A percentile compares a stretch with the other conserved stretches of the same genome.
phyloP scores from a whole-genome alignment of 192 early-diverging fungal species.

The Backusella sp. region DNA sequence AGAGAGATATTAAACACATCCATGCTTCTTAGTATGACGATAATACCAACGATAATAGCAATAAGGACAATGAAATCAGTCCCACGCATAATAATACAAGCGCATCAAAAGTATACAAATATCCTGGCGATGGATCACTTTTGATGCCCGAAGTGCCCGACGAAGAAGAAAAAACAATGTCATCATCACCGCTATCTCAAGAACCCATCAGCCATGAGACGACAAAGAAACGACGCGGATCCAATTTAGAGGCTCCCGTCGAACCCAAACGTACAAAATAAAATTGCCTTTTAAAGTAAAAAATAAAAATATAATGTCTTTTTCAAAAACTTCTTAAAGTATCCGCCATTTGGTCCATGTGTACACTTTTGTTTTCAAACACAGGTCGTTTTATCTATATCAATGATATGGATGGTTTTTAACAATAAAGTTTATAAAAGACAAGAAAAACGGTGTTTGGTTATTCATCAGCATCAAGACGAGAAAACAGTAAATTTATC shows the following conservation, averaged over 20 bases:
- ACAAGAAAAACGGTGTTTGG: no score
- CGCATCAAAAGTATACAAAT: slow-evolving; percentile 35
- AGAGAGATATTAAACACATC: not conserved
- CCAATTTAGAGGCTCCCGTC: not conserved
- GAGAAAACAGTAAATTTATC: no score
- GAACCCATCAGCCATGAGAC: not conserved
- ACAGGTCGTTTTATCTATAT: no score
- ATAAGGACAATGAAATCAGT: not conserved
- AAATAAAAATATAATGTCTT: not conserved
- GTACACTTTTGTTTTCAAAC: no score
- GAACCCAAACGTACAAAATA: slow-evolving; percentile 14
- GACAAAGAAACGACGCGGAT: not conserved
- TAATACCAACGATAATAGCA: slow-evolving; percentile 14
- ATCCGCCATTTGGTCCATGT: no score
- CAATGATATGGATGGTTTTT: no score
- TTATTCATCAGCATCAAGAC: no score
- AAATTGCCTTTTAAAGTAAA: not conserved
- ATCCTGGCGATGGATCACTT: slow-evolving; percentile 48
- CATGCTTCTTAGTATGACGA: slow-evolving; percentile 13
- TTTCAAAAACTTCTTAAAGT: no score
- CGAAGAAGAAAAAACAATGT: slow-evolving; percentile 29
- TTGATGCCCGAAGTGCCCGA: slow-evolving; percentile 54
- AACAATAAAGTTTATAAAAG: no score
- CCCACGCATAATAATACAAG: not conserved
- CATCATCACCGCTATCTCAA: not conserved